Evolutionary conservation across 176 grass and related monocot species (phyloP).

Genomic region (Lolium multiflorum): DNA sequence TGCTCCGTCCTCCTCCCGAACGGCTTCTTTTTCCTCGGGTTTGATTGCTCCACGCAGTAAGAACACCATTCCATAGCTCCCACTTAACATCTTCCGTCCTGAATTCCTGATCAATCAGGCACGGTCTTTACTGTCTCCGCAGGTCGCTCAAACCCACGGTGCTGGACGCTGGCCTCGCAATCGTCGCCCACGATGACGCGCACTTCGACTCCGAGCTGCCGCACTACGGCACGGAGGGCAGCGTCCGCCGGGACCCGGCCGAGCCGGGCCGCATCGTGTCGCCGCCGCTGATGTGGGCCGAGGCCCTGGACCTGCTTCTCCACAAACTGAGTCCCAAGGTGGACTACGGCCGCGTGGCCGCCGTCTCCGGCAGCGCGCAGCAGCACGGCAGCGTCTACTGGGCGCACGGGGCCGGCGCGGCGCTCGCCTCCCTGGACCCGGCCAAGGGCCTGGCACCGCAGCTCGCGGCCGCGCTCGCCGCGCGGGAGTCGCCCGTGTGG

Average conservation of each 20-base stretch:
- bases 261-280: slow-evolving; percentile 72
- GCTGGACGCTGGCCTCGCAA: slow-evolving; percentile 53
- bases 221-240: slow-evolving; percentile 70
- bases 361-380: slow-evolving; percentile 74
- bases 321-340: slow-evolving; percentile 38
- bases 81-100: neutral
- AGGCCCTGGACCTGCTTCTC: slow-evolving; percentile 72
- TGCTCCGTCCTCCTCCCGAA: slow-evolving; percentile 44
- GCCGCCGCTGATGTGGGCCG: slow-evolving; percentile 83
- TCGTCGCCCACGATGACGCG: slow-evolving; percentile 60
- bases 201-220: slow-evolving; percentile 85
- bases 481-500: slow-evolving; percentile 65
- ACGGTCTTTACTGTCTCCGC: neutral
- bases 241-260: slow-evolving; percentile 63
- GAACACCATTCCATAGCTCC: neutral
- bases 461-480: slow-evolving; percentile 47
- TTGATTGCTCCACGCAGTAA: slow-evolving; percentile 92
- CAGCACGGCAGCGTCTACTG: slow-evolving; percentile 83
- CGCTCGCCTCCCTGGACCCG: slow-evolving; percentile 50
- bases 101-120: neutral
- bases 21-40: slow-evolving; percentile 76
- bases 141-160: slow-evolving; percentile 87
- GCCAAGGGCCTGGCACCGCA: slow-evolving; percentile 36
- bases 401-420: slow-evolving; percentile 30
- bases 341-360: slow-evolving; percentile 53